These are phyloP conservation scores for Chrysanthemum lavandulifolium DNA, from an alignment of 129 eudicot species.

Conservation along the genomic window DNA sequence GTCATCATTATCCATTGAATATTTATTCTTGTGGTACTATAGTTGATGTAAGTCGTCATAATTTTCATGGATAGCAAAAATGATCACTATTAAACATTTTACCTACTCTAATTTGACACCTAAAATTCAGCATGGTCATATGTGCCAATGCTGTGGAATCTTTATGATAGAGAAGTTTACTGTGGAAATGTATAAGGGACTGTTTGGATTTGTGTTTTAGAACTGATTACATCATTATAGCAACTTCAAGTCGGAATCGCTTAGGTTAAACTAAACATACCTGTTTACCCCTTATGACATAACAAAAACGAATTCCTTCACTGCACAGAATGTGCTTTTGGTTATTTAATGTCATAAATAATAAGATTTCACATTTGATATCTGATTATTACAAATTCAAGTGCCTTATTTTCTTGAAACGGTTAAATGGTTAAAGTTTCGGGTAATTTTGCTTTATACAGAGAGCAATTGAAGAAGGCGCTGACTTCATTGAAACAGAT, in stretches of 20 bases:
- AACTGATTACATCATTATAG: not conserved
- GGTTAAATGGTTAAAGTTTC: not conserved
- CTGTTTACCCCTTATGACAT: not conserved
- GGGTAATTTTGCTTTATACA: slow-evolving; percentile 27
- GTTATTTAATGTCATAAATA: not conserved
- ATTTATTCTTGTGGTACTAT: too few species aligned
- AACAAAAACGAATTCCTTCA: not conserved
- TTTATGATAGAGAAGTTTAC: not conserved
- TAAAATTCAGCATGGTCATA: not conserved
- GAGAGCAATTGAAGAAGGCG: slow-evolving; percentile 95
- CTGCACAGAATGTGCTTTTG: not conserved
- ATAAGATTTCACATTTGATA: not conserved
- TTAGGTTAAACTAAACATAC: not conserved
- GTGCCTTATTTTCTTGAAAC: too few species aligned
- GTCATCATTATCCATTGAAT: too few species aligned
- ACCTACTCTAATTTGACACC: not conserved
- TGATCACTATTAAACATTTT: too few species aligned
- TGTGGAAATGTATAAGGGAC: not conserved
- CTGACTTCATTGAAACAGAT: slow-evolving; percentile 94
- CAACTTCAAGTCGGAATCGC: too few species aligned
- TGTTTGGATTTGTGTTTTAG: not conserved
- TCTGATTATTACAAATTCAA: too few species aligned
- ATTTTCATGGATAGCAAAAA: too few species aligned
- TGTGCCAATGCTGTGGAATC: not conserved
- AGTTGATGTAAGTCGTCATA: too few species aligned